Conservation (phyloP, 768 basidiomycete genomes). For the Tephrocybe sp. region DNA sequence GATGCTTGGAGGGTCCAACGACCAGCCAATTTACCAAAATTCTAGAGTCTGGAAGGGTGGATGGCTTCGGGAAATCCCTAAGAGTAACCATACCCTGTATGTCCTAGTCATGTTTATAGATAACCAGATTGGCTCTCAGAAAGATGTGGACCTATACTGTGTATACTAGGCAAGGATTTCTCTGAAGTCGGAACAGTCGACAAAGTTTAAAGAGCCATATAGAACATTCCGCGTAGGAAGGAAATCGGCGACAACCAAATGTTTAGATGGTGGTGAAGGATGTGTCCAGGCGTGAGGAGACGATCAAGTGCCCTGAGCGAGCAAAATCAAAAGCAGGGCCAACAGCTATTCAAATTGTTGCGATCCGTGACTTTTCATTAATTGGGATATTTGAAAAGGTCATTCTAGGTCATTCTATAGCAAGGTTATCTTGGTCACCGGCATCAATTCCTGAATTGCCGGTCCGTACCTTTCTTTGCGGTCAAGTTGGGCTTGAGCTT, state of each 20-base stretch:
- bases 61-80: too few relatives aligned
- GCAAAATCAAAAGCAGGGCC: slow-evolving; percentile 4
- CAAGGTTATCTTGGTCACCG: slow-evolving; percentile 4
- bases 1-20: too few relatives aligned
- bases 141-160: too few relatives aligned
- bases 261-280: slow-evolving; percentile 2
- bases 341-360: background rate
- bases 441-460: slow-evolving; percentile 5
- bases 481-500: background rate
- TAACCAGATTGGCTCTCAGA: too few relatives aligned
- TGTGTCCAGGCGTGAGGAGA: background rate
- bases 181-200: too few relatives aligned
- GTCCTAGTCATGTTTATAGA: too few relatives aligned
- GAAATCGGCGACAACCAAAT: background rate
- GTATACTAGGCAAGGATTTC: too few relatives aligned
- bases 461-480: slow-evolving; percentile 3
- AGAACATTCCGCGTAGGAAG: slow-evolving; percentile 8
- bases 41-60: too few relatives aligned
- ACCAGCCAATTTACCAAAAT: too few relatives aligned
- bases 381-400: background rate
- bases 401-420: background rate
- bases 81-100: too few relatives aligned
- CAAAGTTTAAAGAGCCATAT: background rate
- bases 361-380: too few relatives aligned
- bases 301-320: slow-evolving; percentile 8